Base-by-base conservation (phyloP, 768 basidiomycete genomes). In the Kwoniella sp. region DNA sequence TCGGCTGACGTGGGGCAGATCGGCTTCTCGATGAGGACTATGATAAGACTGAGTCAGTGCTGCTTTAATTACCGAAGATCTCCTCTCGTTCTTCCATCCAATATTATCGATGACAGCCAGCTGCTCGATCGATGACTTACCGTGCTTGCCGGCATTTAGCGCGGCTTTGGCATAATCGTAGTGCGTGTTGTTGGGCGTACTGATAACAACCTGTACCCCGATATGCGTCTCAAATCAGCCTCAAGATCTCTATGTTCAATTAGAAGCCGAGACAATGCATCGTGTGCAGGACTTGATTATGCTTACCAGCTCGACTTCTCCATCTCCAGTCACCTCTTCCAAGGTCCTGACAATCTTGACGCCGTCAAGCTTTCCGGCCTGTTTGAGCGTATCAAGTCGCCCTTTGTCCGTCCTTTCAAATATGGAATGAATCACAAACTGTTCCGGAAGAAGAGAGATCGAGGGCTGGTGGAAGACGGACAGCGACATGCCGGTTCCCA, bases 391-490 rank as follows among this genome's bases (percentile, higher is more conserved):
- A 26, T 62, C 65, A 12, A 64, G 50, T 12, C 60, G 12, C 0
- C 69, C 71, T 88, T 55, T 90, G 84, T 77, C 90, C 87, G 62
- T 58, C 9, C 74, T 58, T 51, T 76, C 74, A 17, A 71, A 58
- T 0, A 73, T 68, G 7, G 71, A 69, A 80, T 84, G 89, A 8
- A 76, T 36, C 1, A 27, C 48, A 60, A 70, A 76, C 19, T 69
- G 44, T n/a, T 73, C 64, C 4, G 68, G 69, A 21, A 73, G 60
- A 24, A 62, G 86, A 58, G 88, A 84, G 60, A 93, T 81, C 77
- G 91, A 89, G 0, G 91, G 91, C 60, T 88, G 71, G 77, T 93
- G 91, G 80, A 93, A 92, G 2, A 88, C 88, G 44, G 88, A 81
- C 36, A 88, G 88, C 21, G 87, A 84, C 64, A 91, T 85, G 44